Conservation (phyloP, 2,329 filamentous ascomycete genomes). For the Colletotrichum sp. region DNA sequence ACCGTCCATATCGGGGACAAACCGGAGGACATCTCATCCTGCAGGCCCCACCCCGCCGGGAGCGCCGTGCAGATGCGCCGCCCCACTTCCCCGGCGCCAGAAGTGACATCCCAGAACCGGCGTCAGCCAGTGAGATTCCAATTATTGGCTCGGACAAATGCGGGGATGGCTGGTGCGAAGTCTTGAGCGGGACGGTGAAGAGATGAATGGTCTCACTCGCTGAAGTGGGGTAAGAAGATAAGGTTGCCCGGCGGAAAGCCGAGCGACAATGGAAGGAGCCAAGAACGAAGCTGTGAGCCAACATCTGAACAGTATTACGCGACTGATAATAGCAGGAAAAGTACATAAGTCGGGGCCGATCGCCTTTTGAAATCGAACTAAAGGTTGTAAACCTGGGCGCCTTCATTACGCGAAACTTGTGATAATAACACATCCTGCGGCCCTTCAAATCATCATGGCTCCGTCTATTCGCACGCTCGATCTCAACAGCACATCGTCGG, state of each 20-base stretch:
- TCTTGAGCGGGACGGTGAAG: background rate
- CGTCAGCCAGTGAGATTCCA: background rate
- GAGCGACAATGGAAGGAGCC: background rate
- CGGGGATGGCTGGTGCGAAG: background rate
- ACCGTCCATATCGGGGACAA: background rate
- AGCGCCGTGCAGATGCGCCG: background rate
- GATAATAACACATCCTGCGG: background rate
- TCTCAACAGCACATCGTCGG: constrained; percentile 17
- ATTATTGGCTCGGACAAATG: background rate
- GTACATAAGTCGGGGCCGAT: background rate
- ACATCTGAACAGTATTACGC: background rate
- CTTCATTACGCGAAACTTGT: background rate
- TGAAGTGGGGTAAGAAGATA: background rate
- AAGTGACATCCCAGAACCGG: background rate
- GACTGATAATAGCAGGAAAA: background rate
- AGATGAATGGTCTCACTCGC: background rate
- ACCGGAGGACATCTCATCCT: background rate
- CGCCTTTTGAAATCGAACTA: background rate
- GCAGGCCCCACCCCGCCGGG: background rate
- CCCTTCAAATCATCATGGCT: background rate
- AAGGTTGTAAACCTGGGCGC: background rate
- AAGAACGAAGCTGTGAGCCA: background rate
- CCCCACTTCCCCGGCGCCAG: background rate
- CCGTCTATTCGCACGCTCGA: constrained; percentile 11
- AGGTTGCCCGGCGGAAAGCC: background rate